Base-by-base conservation (phyloP, 2,329 filamentous ascomycete genomes). In the Curvularia spicifera region DNA sequence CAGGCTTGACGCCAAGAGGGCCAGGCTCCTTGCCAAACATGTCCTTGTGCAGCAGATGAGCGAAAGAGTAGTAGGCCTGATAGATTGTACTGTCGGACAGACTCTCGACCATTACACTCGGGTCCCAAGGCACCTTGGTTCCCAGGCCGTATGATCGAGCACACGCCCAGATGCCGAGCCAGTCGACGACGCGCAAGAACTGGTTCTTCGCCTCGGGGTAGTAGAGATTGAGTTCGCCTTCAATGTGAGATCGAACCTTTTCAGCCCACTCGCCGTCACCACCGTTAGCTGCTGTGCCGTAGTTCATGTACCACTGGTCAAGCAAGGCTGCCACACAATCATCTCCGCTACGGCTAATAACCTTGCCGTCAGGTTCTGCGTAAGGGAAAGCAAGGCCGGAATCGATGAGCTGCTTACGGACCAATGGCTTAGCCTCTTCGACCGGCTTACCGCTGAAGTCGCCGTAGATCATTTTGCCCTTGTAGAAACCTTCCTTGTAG, bases 241-340 rank as follows among this genome's bases (percentile, higher is more conserved):
- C 65, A 42, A 78, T 71, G 53, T 78, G 72, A 59, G 85, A 67
- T 40, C 76, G 63, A 35, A 78, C 91, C 43, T 85, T 83, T 62
- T 90, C 80, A 73, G 91, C 91, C 95, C 95, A 98, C 49, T 89
- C 85, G 43, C 81, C 79, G 68, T 89, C 86, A 61, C 91, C 91
- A 79, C 93, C 91, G 51, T 79, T 79, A 44, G 79, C 80, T 20
- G 78, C 75, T 18, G 77, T 78, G 61, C 95, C 95, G 72, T 99
- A 99, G 79, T 97, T 94, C 70, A 99, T 83, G 80, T 96, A 99
- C 93, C 95, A 99, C 79, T 99, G 95, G 70, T 97, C 94, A 73
- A 98, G 88, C 66, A 94, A 88, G 29, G 93, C 91, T 59, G 95
- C 94, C 57, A 97, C 93, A 75, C 95, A 98, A 67, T 96, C 91